These are phyloP conservation scores for Jatropha multifida DNA, from an alignment of 441 rosid genomes.

Conservation along the genomic window DNA sequence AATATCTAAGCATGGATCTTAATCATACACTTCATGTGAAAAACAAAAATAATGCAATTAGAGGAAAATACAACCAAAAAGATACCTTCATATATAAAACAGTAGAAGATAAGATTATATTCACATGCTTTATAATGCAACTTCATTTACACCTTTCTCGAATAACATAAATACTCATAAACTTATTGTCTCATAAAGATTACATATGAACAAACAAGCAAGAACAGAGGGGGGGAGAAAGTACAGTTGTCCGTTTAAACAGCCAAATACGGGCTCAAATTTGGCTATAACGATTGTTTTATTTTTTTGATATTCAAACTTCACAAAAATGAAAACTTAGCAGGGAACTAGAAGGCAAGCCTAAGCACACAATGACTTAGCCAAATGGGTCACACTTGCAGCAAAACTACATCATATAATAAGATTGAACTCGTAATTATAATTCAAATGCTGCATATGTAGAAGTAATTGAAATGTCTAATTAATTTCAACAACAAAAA, in stretches of 20 bases:
- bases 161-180: not conserved
- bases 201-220: not conserved
- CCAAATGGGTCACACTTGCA: not conserved
- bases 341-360: not conserved
- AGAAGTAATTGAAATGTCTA: not conserved
- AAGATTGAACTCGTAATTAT: not conserved
- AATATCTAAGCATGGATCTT: not conserved
- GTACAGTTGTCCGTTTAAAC: not conserved
- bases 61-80: not conserved
- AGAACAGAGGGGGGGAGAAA: not conserved
- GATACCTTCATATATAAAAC: not conserved
- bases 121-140: not conserved
- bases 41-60: not conserved
- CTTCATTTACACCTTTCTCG: not conserved
- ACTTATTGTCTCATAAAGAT: not conserved
- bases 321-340: constrained; percentile 5
- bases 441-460: not conserved
- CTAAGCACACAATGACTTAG: not conserved
- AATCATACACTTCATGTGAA: not conserved
- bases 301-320: constrained; percentile 4
- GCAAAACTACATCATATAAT: not conserved
- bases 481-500: not conserved
- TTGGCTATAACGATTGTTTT: not conserved
- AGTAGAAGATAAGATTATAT: too few relatives aligned
- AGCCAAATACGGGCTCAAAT: not conserved